Evolutionary conservation across 2,329 filamentous ascomycete genomes (phyloP), one percentile per base, ranked within the genome.

Genomic region (Stemphylium beticola): DNA sequence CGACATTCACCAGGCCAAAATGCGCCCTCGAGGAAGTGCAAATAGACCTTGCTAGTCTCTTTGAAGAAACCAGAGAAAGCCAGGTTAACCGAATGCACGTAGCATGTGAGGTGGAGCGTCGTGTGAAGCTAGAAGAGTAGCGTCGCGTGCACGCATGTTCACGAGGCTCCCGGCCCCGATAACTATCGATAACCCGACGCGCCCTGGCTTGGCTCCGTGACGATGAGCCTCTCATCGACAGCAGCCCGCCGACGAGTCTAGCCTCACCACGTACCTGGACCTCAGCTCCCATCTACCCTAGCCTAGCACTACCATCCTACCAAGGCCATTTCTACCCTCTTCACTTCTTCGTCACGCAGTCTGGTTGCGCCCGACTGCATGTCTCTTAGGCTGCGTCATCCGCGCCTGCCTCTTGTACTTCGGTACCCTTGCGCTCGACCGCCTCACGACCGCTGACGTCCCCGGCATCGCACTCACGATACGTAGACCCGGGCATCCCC

Each of bases 361-460:
- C 50, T 45, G 22, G 43, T 36, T 29, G 44, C 46, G 34, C 50
- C 52, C 55, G 59, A 50, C 66, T 71, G 71, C 69, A 69, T 68
- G 60, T 58, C 58, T 53, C 53, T 43, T 55, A 57, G 64, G 32
- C 66, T 69, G 67, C 69, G 71, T 72, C 67, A 62, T 62, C 65
- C 58, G 66, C 58, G 64, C 62, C 58, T 66, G 61, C 65, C 64
- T 67, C 60, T 63, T 50, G 49, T 63, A 61, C 58, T 55, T 31
- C 54, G 58, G 44, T 49, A 53, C 38, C 46, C 59, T 57, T 49
- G 53, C 44, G 32, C 55, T 40, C 61, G 55, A 58, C 67, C 65
- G 65, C 69, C 66, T 69, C 68, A 66, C 68, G 54, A 64, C 61
- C 55, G 64, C 67, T 66, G 62, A 67, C 61, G 56, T 37, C 40